Evolutionary conservation across 2,329 filamentous ascomycete genomes (phyloP).

Genomic region (Blastomyces silverae): DNA sequence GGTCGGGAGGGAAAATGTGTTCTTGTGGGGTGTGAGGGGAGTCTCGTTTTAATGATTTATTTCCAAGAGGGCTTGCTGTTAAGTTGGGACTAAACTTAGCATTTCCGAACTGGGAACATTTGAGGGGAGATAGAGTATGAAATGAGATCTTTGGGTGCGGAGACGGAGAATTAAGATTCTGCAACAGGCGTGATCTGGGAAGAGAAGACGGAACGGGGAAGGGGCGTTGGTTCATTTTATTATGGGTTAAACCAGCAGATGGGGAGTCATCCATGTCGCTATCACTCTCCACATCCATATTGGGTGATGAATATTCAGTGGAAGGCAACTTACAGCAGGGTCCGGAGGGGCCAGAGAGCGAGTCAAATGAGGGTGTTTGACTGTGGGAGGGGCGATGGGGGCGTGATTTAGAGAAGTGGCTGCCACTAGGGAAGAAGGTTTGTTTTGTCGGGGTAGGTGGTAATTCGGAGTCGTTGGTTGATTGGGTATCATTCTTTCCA

Average conservation of each 20-base stretch:
- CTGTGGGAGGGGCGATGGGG: conserved; percentile 28
- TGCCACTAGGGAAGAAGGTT: conserved; percentile 34
- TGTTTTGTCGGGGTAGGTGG: conserved; percentile 91
- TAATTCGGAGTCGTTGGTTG: conserved; percentile 60
- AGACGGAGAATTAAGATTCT: conserved; percentile 37
- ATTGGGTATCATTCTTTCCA: conserved; percentile 50
- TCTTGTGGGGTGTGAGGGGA: conserved; percentile 77
- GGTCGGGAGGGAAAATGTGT: conserved; percentile 65
- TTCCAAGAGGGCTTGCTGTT: conserved; percentile 57
- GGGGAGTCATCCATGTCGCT: conserved; percentile 30
- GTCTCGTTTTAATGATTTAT: conserved; percentile 45
- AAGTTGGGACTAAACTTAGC: conserved; percentile 48
- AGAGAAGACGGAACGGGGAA: conserved; percentile 31
- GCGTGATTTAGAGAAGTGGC: conserved; percentile 20
- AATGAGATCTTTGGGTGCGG: conserved; percentile 37
- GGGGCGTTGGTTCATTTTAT: conserved; percentile 31
- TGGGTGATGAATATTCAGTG: conserved; percentile 26
- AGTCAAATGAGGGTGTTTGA: conserved; percentile 33
- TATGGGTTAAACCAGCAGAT: conserved; percentile 27
- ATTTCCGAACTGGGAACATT: conserved; percentile 33
- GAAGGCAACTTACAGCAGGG: conserved; percentile 36
- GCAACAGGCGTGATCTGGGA: conserved; percentile 36
- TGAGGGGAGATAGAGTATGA: conserved; percentile 22
- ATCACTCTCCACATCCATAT: conserved; percentile 31
- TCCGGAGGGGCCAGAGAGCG: conserved; percentile 30